Percentiles rank a stretch among this genome's conserved stretches.
phyloP scores from a whole-genome alignment of 1,139 yeast genomes.

The Zygosaccharomyces sapae region DNA sequence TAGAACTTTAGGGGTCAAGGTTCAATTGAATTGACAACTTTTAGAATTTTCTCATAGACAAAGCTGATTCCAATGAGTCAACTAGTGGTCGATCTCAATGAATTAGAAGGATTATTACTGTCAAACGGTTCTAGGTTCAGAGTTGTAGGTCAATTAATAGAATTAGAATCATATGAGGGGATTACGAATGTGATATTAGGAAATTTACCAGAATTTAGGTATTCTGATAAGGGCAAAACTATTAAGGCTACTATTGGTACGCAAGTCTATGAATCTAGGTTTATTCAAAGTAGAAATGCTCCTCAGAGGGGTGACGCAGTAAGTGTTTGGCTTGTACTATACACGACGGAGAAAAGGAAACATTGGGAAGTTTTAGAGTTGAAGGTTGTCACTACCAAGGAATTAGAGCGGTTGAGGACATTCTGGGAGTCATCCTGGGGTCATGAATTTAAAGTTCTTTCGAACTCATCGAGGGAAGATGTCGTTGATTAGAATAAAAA shows the following conservation, averaged over 20 bases:
- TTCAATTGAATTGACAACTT: background rate
- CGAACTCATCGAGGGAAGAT: background rate
- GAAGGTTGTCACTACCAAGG: slow-evolving; percentile 11
- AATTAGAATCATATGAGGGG: slow-evolving; percentile 4
- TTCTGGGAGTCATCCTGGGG: slow-evolving; percentile 16
- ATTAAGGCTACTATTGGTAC: slow-evolving; percentile 11
- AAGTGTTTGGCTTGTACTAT: slow-evolving; percentile 14
- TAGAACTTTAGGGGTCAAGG: background rate
- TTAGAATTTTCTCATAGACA: background rate
- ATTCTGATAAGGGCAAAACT: background rate
- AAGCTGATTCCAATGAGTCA: slow-evolving; percentile 17
- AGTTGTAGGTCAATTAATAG: slow-evolving; percentile 17
- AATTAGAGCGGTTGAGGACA: slow-evolving; percentile 14
- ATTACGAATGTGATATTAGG: slow-evolving; percentile 6
- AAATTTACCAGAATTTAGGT: slow-evolving; percentile 9
- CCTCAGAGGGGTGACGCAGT: slow-evolving; percentile 16
- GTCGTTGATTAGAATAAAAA: no score
- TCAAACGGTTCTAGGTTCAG: slow-evolving; percentile 15
- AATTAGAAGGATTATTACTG: slow-evolving; percentile 2
- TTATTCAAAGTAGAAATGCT: background rate
- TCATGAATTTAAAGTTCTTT: slow-evolving; percentile 10
- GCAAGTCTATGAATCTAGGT: slow-evolving; percentile 8
- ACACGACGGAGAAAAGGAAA: background rate
- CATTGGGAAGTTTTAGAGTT: slow-evolving; percentile 19
- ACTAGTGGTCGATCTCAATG: slow-evolving; percentile 12